Evolutionary conservation across 75 land plant species (phyloP), one percentile per base, ranked within the genome.

Genomic region (Adiantum capillusveneris): DNA sequence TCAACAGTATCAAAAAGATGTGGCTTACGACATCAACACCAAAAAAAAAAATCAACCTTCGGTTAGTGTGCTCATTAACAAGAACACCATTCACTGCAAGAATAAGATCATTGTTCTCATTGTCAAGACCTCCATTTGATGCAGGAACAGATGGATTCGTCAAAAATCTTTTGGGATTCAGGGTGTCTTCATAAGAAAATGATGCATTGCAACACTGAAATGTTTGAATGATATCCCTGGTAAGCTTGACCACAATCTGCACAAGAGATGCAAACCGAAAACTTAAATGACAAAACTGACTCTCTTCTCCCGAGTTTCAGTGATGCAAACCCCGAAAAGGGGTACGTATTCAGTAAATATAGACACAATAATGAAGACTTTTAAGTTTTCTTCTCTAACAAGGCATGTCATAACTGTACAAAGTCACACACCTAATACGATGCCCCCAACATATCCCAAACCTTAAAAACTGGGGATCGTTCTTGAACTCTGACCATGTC

Each of bases 111-210:
- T 85, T 75, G 37, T 92, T 85, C 22, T 27, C 77, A 77, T 93
- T 93, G 53, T 93, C 98, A 65, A 65, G 56, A 25, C 95, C 98
- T 76, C 86, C 83, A 71, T 93, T 93, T 19, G 73, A 74, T 43
- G 76, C 79, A 59, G 83, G 87, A 65, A 53, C 24, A 6, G 87
- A 81, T 31, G 98, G 98, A 57, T 68, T 67, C 24, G 98, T 88
- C 67, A 93, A 71, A 63, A 58, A 93, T 31, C 95, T 65, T 67
- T 85, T 88, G n/a, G n/a, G 73, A 34, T 71, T 71, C 28, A 44
- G 46, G 26, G 29, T 44, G 16, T 56, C 68, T 18, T 58, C 64
- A 54, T 71, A 65, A 22, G 29, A 29, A 57, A 65, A 65, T n/a
- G 51, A 22, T 16, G 73, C 60, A 57, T 71, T 64, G 43, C 69